phyloP scores from a whole-genome alignment of 2,329 filamentous ascomycete species.

The Plenodomus biglobosus region DNA sequence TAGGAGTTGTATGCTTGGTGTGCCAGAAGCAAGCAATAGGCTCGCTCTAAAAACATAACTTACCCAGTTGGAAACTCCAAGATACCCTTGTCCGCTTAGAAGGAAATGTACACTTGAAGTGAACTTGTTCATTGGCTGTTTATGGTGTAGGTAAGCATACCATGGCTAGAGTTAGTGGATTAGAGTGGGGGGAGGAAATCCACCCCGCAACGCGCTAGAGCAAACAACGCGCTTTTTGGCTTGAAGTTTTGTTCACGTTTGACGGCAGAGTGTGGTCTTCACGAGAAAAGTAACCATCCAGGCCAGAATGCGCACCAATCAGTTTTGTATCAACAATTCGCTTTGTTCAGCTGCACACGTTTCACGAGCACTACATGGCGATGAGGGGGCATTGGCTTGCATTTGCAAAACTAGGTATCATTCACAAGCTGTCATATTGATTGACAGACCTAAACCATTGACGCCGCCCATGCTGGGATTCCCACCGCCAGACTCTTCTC shows the following conservation, averaged over 20 bases:
- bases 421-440: constrained; percentile 37
- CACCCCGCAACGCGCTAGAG: neutral
- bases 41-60: too few relatives aligned
- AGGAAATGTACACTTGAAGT: too few relatives aligned
- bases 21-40: too few relatives aligned
- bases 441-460: constrained; percentile 40
- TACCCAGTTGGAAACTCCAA: too few relatives aligned
- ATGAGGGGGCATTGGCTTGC: constrained; percentile 31
- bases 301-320: too few relatives aligned
- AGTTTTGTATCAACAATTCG: too few relatives aligned
- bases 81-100: too few relatives aligned
- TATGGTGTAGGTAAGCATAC: too few relatives aligned
- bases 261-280: neutral
- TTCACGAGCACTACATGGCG: neutral
- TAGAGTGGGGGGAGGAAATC: neutral
- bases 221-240: neutral
- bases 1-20: too few relatives aligned
- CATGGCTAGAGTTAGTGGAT: neutral
- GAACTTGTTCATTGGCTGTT: too few relatives aligned
- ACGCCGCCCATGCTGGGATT: constrained; percentile 43
- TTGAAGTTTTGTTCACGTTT: neutral
- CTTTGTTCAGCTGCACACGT: neutral
- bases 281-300: too few relatives aligned
- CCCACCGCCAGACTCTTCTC: constrained; percentile 32
- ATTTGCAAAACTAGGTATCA: constrained; percentile 44